phyloP scores from a whole-genome alignment of 2,329 filamentous ascomycete genomes.

The Colletotrichum plurivorum region DNA sequence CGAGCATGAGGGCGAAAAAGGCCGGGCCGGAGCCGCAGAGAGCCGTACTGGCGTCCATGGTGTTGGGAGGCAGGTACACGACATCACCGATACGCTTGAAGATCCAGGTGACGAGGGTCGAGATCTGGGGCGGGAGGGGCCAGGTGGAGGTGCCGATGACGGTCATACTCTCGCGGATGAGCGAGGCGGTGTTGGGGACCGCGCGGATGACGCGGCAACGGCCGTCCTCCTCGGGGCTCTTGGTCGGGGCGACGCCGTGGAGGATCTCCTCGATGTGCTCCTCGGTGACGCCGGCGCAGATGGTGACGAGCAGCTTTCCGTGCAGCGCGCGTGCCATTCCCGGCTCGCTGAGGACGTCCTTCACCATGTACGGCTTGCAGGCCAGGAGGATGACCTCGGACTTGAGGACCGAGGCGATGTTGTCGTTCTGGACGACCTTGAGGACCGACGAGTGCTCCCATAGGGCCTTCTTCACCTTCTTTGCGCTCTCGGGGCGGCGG shows the following conservation, averaged over 20 bases:
- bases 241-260: constrained; percentile 67
- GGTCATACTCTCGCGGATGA: constrained; percentile 86
- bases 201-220: constrained; percentile 79
- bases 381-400: constrained; percentile 83
- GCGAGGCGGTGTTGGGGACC: constrained; percentile 87
- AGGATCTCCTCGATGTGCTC: constrained; percentile 77
- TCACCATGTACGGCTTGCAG: constrained; percentile 85
- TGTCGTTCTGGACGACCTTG: constrained; percentile 79
- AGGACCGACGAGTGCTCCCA: constrained; percentile 73
- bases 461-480: constrained; percentile 77
- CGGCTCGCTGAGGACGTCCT: constrained; percentile 74
- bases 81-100: constrained; percentile 82
- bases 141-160: constrained; percentile 77
- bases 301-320: constrained; percentile 86
- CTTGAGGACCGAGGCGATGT: constrained; percentile 75
- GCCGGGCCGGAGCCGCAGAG: constrained; percentile 82
- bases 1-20: constrained; percentile 82
- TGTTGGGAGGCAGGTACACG: constrained; percentile 74
- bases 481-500: constrained; percentile 76
- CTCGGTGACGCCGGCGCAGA: constrained; percentile 82
- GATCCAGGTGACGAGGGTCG: constrained; percentile 79
- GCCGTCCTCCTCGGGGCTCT: constrained; percentile 60
- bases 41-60: constrained; percentile 82
- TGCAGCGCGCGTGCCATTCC: constrained; percentile 81
- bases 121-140: constrained; percentile 67